phyloP scores from a whole-genome alignment of 2,329 filamentous ascomycete species.

The Ascochyta koolunga region DNA sequence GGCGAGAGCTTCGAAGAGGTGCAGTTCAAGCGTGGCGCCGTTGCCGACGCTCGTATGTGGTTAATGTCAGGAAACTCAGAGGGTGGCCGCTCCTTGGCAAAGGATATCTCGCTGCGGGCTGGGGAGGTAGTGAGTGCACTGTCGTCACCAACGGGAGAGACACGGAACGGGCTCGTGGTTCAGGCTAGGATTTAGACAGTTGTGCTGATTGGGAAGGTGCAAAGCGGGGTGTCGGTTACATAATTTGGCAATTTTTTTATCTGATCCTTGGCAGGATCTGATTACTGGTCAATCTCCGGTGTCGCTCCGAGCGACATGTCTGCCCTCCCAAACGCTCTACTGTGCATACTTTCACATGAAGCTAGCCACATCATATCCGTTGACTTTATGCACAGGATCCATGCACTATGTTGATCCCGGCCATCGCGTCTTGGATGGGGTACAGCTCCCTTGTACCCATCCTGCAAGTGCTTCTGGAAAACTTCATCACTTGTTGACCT shows the following conservation, averaged over 20 bases:
- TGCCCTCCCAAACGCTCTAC: slow-evolving; percentile 15
- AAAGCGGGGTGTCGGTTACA: slow-evolving; percentile 19
- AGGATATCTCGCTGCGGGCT: slow-evolving; percentile 42
- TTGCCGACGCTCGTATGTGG: slow-evolving; percentile 38
- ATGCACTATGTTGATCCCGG: slow-evolving; percentile 33
- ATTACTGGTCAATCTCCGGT: slow-evolving; percentile 21
- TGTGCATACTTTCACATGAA: slow-evolving; percentile 25
- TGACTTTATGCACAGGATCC: slow-evolving; percentile 20
- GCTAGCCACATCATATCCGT: slow-evolving; percentile 21
- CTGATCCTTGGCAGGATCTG: slow-evolving; percentile 32
- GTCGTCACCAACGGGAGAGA: slow-evolving; percentile 21
- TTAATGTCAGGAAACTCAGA: slow-evolving; percentile 41
- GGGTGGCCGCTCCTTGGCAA: slow-evolving; percentile 43
- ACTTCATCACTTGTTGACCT: slow-evolving; percentile 27
- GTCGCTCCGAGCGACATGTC: slow-evolving; percentile 20
- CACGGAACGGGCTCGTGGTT: slow-evolving; percentile 29
- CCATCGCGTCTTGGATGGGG: slow-evolving; percentile 29
- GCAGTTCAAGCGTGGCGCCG: slow-evolving; percentile 45
- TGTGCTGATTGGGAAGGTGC: slow-evolving; percentile 13
- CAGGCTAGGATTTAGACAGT: slow-evolving; percentile 39
- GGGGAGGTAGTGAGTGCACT: slow-evolving; percentile 40
- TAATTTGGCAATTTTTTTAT: slow-evolving; percentile 41
- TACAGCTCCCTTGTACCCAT: slow-evolving; percentile 24
- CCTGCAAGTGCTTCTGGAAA: slow-evolving; percentile 25
- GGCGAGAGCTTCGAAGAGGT: slow-evolving; percentile 47